A percentile compares a stretch with the other conserved stretches of the same genome.
phyloP scores from a whole-genome alignment of 2,329 filamentous ascomycete genomes.

The Huntiella bhutanensis region DNA sequence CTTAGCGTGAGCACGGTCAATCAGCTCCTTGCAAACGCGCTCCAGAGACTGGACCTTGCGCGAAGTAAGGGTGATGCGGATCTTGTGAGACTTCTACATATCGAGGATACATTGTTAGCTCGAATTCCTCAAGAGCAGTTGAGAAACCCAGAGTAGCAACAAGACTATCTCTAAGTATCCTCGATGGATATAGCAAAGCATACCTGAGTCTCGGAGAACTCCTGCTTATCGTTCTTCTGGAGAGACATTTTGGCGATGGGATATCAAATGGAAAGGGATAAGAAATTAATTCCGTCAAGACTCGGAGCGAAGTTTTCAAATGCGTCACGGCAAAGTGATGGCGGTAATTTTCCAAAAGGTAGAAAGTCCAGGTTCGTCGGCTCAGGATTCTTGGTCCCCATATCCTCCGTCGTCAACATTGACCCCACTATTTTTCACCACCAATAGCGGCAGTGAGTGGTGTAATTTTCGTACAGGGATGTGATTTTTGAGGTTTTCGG shows the following conservation, averaged over 20 bases:
- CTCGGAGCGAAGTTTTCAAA: conserved; percentile 42
- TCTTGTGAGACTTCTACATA: conserved; percentile 75
- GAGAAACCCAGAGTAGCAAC: not conserved
- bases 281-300: conserved; percentile 43
- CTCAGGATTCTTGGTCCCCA: no score
- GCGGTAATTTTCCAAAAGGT: conserved; percentile 23
- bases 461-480: no score
- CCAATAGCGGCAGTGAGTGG: no score
- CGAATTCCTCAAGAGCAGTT: not conserved
- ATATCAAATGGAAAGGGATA: conserved; percentile 10
- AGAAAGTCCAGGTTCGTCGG: conserved; percentile 8
- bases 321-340: conserved; percentile 66
- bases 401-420: no score
- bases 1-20: conserved; percentile 97
- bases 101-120: no score
- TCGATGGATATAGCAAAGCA: conserved; percentile 19
- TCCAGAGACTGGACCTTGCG: conserved; percentile 91
- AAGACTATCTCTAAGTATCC: not conserved
- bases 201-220: conserved; percentile 74
- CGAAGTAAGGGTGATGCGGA: conserved; percentile 91
- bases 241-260: conserved; percentile 54
- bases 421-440: no score
- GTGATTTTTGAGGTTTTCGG: no score
- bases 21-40: conserved; percentile 95
- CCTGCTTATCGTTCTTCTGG: conserved; percentile 78